Conservation (phyloP, 2,329 filamentous ascomycete genomes). For the Calonectria multiphialidica region DNA sequence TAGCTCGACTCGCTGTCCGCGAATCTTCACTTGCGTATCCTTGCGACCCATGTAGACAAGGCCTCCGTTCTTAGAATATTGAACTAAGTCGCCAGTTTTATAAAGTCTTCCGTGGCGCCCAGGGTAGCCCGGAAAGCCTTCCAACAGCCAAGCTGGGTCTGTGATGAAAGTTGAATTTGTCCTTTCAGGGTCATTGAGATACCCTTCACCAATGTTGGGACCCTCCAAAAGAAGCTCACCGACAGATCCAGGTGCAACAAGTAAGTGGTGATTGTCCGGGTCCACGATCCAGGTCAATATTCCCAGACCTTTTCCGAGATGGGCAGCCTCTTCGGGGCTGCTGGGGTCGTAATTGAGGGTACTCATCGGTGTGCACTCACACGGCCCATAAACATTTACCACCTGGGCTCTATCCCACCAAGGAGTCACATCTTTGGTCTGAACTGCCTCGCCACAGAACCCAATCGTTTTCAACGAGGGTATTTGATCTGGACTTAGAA, state of each 20-base stretch:
- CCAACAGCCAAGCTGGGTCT: constrained; percentile 52
- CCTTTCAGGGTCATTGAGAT: constrained; percentile 52
- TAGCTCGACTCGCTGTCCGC: constrained; percentile 27
- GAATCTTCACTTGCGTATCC: constrained; percentile 26
- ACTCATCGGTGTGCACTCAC: constrained; percentile 14
- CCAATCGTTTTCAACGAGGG: constrained; percentile 16
- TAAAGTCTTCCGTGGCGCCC: constrained; percentile 47
- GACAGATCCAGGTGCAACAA: constrained; percentile 45
- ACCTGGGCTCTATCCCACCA: constrained; percentile 4
- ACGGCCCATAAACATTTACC: constrained; percentile 19
- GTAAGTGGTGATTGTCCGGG: constrained; percentile 29
- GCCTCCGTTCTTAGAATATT: constrained; percentile 53
- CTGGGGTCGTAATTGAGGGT: neutral
- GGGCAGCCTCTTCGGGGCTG: neutral
- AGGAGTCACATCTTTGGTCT: neutral
- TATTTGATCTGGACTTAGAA: constrained; percentile 5
- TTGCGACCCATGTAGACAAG: constrained; percentile 48
- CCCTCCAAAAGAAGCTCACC: constrained; percentile 60
- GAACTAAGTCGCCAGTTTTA: constrained; percentile 61
- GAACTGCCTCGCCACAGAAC: constrained; percentile 20
- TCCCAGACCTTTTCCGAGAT: constrained; percentile 12
- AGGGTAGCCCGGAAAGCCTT: neutral
- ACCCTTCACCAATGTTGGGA: constrained; percentile 61
- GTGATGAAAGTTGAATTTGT: constrained; percentile 48
- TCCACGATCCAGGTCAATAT: constrained; percentile 40